Evolutionary conservation across 768 basidiomycete genomes (phyloP).

Genomic region (Suillus lakei): DNA sequence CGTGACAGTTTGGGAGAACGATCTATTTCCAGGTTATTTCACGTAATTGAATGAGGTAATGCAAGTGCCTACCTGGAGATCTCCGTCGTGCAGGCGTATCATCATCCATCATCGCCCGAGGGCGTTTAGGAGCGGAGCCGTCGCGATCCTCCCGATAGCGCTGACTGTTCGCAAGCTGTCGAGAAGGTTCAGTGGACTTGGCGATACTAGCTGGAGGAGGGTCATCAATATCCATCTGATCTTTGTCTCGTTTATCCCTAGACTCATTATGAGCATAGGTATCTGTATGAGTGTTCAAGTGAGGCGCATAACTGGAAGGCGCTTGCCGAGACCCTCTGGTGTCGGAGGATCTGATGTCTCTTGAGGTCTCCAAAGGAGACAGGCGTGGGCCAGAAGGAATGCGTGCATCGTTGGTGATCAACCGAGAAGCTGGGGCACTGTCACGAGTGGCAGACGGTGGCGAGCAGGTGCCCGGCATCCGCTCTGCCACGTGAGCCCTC

Average conservation of each 20-base stretch:
- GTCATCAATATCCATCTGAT: slow-evolving; percentile 34
- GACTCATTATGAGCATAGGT: slow-evolving; percentile 22
- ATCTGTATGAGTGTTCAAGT: slow-evolving; percentile 10
- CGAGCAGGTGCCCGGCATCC: neutral
- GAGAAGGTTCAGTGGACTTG: slow-evolving; percentile 27
- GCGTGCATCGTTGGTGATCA: slow-evolving; percentile 1
- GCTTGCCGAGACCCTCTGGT: slow-evolving; percentile 8
- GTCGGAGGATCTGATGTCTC: slow-evolving; percentile 6
- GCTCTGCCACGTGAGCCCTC: slow-evolving; percentile 21
- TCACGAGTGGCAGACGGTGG: slow-evolving; percentile 16
- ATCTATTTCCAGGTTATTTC: neutral
- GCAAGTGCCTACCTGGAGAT: neutral
- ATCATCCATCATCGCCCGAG: slow-evolving; percentile 40
- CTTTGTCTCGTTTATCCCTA: slow-evolving; percentile 24
- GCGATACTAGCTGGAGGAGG: slow-evolving; percentile 7
- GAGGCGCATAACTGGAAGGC: slow-evolving; percentile 9
- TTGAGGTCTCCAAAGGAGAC: slow-evolving; percentile 7
- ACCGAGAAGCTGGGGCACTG: slow-evolving; percentile 7
- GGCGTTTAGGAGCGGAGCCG: slow-evolving; percentile 36
- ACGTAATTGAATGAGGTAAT: neutral
- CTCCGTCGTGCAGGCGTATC: slow-evolving; percentile 7
- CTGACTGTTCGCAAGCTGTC: slow-evolving; percentile 22
- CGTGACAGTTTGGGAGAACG: neutral
- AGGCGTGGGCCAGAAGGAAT: slow-evolving; percentile 13
- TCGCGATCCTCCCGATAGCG: slow-evolving; percentile 21